Evolutionary conservation across 306 rosid genomes (phyloP).

Genomic region (Prunus fruticosa): DNA sequence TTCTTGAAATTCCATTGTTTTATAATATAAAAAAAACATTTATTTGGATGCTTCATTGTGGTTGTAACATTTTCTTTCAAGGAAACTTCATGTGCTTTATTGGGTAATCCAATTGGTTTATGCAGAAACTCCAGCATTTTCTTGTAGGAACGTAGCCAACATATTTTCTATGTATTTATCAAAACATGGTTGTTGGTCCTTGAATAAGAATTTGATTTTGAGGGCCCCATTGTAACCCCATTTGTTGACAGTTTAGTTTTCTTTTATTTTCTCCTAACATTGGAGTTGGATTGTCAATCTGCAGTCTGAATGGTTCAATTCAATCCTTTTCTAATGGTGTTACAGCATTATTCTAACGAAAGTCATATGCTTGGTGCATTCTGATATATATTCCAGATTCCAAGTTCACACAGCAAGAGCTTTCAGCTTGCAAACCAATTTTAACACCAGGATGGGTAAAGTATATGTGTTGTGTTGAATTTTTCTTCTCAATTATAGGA

Average conservation of each 20-base stretch:
- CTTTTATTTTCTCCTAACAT: background rate
- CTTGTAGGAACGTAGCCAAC: background rate
- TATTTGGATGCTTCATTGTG: background rate
- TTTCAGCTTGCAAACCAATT: slow-evolving; percentile 93
- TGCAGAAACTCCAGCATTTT: background rate
- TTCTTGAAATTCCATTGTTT: background rate
- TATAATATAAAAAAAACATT: background rate
- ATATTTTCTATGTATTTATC: background rate
- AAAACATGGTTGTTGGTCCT: background rate
- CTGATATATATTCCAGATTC: slow-evolving; percentile 56
- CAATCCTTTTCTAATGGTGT: background rate
- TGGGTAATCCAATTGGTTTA: background rate
- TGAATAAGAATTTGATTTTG: background rate
- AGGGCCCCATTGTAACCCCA: background rate
- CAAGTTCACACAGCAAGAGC: slow-evolving; percentile 85
- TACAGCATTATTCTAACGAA: background rate
- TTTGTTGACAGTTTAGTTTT: background rate
- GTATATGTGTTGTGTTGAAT: background rate
- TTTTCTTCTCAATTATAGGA: background rate
- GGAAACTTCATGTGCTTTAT: background rate
- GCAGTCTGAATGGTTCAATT: background rate
- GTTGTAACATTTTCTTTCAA: background rate
- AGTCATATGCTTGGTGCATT: background rate
- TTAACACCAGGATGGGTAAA: slow-evolving; percentile 85
- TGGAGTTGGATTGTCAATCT: background rate